These are phyloP conservation scores for Boletus rubroflammeus DNA, from an alignment of 768 basidiomycete species.

Conservation along the genomic window DNA sequence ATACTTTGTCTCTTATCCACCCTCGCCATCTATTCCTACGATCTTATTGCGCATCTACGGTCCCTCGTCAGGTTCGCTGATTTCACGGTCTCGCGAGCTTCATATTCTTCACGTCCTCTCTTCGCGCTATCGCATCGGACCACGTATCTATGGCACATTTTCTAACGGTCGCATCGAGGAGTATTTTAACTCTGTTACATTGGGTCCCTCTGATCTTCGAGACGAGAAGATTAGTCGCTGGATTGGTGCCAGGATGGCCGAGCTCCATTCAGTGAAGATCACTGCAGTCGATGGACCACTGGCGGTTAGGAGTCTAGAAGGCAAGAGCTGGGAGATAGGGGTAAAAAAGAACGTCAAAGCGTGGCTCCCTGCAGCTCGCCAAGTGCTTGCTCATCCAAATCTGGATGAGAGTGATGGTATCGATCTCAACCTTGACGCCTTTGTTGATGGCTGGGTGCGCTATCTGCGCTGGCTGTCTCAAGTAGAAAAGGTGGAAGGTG, in stretches of 20 bases:
- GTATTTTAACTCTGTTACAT: conserved; percentile 84
- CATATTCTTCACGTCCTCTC: conserved; percentile 87
- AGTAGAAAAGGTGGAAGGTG: conserved; percentile 54
- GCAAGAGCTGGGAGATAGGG: conserved; percentile 53
- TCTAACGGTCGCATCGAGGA: conserved; percentile 94
- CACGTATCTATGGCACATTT: conserved; percentile 92
- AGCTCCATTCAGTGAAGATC: conserved; percentile 90
- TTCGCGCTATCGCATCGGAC: conserved; percentile 83
- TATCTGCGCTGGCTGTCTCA: conserved; percentile 70
- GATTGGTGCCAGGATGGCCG: conserved; percentile 94
- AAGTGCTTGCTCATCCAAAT: conserved; percentile 65
- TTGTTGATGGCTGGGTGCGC: conserved; percentile 59
- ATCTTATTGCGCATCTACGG: conserved; percentile 92
- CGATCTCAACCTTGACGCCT: conserved; percentile 61
- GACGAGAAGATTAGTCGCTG: conserved; percentile 72
- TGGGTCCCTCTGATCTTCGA: conserved; percentile 75
- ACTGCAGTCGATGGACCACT: conserved; percentile 52
- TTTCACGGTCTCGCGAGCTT: conserved; percentile 84
- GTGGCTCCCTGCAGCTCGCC: conserved; percentile 70
- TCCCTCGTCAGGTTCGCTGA: conserved; percentile 77
- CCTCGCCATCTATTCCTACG: conserved; percentile 48
- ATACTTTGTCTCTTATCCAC: conserved; percentile 85
- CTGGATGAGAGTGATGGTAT: conserved; percentile 44
- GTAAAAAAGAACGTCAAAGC: conserved; percentile 62
- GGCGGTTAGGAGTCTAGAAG: conserved; percentile 37